phyloP scores from a whole-genome alignment of 805 yeast species.

The Nakazawaea ernobii region DNA sequence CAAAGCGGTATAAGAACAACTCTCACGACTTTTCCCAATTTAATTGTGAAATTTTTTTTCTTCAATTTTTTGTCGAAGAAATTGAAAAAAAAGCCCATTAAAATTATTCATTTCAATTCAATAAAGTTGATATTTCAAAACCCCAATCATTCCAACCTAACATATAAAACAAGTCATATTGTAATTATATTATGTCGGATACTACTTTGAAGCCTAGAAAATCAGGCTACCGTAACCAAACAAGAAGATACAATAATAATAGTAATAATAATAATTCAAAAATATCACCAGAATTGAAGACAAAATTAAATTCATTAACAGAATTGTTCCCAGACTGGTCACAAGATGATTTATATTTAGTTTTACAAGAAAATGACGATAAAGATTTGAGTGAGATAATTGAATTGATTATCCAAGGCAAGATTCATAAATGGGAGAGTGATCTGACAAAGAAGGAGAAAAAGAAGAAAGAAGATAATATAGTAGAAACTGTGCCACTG shows the following conservation, averaged over 20 bases:
- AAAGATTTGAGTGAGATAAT: conserved; percentile 75
- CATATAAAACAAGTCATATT: not conserved
- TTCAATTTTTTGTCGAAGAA: too few species aligned
- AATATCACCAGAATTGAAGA: conserved; percentile 25
- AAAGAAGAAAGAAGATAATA: conserved; percentile 21
- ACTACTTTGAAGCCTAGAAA: conserved; percentile 27
- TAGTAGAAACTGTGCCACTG: not conserved
- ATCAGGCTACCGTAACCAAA: conserved; percentile 28
- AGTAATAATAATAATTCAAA: conserved; percentile 15
- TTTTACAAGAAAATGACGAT: conserved; percentile 61
- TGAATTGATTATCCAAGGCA: conserved; percentile 85
- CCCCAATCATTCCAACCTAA: not conserved
- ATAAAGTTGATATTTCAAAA: too few species aligned
- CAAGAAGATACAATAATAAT: conserved; percentile 22
- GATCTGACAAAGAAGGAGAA: conserved; percentile 66
- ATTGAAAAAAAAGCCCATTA: too few species aligned
- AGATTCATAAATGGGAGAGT: conserved; percentile 91
- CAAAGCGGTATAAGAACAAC: too few species aligned
- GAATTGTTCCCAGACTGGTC: conserved; percentile 97
- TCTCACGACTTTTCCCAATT: too few species aligned
- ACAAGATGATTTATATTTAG: conserved; percentile 69
- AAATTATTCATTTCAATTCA: too few species aligned
- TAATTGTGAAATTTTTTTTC: too few species aligned
- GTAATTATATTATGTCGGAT: conserved; percentile 1
- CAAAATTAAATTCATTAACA: conserved; percentile 48